phyloP scores from a whole-genome alignment of 129 eudicot genomes.

The Flaveria sonorensis region DNA sequence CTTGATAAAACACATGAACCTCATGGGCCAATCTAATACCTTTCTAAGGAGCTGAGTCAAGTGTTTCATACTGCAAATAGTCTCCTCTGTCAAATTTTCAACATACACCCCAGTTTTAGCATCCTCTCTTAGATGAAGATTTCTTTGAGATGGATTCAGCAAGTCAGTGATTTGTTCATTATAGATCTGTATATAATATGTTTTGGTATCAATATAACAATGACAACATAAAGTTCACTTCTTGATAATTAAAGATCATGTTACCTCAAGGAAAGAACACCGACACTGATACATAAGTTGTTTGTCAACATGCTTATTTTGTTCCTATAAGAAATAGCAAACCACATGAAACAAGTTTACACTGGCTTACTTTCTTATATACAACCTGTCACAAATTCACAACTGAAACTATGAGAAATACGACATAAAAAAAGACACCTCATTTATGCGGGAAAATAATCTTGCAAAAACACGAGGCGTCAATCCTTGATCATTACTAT shows the following conservation, averaged over 20 bases:
- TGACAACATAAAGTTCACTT: not conserved
- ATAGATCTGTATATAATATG: conserved; percentile 66
- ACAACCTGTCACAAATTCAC: not conserved
- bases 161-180: conserved; percentile 96
- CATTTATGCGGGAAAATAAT: conserved; percentile 73
- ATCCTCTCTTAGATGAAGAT: conserved; percentile 93
- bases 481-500: conserved; percentile 53
- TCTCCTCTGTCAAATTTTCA: conserved; percentile 82
- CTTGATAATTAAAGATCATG: not conserved
- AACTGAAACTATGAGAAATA: not conserved
- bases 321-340: conserved; percentile 54
- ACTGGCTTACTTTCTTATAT: not conserved
- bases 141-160: conserved; percentile 78
- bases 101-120: conserved; percentile 90
- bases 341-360: conserved; percentile 12
- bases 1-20: not conserved
- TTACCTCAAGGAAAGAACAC: conserved; percentile 96
- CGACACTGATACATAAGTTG: conserved; percentile 88
- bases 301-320: conserved; percentile 69
- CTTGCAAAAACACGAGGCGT: conserved; percentile 81
- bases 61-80: conserved; percentile 66
- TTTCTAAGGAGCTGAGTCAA: conserved; percentile 74
- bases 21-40: conserved; percentile 42
- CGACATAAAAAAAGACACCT: conserved; percentile 44
- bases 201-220: conserved; percentile 19